Base-by-base conservation (phyloP, 352 stramenopile species). In the Thraustotheca clavata region DNA sequence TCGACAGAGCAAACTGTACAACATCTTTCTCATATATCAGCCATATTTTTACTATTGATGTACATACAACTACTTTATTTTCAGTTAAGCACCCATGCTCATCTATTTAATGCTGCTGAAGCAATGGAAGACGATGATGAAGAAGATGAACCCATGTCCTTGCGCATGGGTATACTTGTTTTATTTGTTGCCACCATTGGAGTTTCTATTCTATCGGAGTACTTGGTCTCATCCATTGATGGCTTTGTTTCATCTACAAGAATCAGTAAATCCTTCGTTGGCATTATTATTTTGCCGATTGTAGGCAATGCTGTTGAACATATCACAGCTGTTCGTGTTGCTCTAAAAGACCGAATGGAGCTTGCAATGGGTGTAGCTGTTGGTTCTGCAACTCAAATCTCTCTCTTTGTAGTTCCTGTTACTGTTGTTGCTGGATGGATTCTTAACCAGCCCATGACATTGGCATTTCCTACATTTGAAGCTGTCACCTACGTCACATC, bases 251-350 rank as follows among this genome's bases (percentile, higher is more conserved):
- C 60, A 1, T 63, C 86, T 41, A 73, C 89, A 46, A 57, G 76
- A 35, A 65, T 93, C 55, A 91, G 80, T 75, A 91, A 91, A 71
- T 91, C 84, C 38, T 93, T 93, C 62, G 88, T 93, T 22, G 96
- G 96, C 50, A 86, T 99, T 29, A 97, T 99, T 65, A 73, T 99
- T 62, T 67, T 99, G 33, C 96, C 96, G 1, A 96, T 99, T 33
- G 95, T 99, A 11, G 95, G 96, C 47, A 99, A 99, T 76, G 96
- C 96, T n/a, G 95, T 98, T 1, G 96, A 99, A 73, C 96, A 99
- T 70, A 89, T 98, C 34, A 98, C 95, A 3, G 96, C 96, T 18
- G 84, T 99, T 39, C 96, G 95, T 27, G 95, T 98, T 5, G 96
- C 96, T 22, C 88, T 97, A 62, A 98, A 98, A 74, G 86, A 97